Conservation (phyloP, 2,329 filamentous ascomycete genomes). For the Stromatinia cepivora region DNA sequence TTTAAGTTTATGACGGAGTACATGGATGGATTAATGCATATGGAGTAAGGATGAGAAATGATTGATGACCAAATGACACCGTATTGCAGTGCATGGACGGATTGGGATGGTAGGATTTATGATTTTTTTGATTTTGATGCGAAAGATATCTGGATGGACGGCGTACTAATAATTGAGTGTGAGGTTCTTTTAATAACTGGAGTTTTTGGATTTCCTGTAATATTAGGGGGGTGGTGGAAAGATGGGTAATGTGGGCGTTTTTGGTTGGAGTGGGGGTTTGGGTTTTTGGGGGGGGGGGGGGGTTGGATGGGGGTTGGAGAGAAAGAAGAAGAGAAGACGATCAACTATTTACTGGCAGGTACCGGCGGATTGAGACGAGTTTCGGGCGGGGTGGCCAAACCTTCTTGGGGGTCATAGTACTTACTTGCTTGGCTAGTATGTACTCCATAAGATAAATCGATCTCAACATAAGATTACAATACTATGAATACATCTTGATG, state of each 20-base stretch:
- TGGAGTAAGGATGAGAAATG: slow-evolving; percentile 13
- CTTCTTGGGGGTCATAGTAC: neutral
- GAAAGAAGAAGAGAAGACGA: neutral
- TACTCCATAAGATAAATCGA: neutral
- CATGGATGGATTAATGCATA: slow-evolving; percentile 1
- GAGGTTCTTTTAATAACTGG: neutral
- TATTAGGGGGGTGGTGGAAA: neutral
- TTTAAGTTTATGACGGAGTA: slow-evolving; percentile 1
- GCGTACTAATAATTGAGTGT: slow-evolving; percentile 11
- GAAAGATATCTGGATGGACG: slow-evolving; percentile 9
- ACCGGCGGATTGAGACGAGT: neutral
- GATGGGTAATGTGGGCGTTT: neutral
- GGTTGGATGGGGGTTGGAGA: too few species aligned
- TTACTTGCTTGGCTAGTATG: neutral
- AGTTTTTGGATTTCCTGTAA: slow-evolving; percentile 12
- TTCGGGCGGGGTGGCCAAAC: neutral
- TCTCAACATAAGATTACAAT: neutral
- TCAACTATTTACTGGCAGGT: neutral
- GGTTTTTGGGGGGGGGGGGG: too few species aligned
- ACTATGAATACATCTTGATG: neutral
- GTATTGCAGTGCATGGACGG: neutral
- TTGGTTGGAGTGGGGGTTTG: too few species aligned
- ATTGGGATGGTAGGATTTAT: slow-evolving; percentile 5
- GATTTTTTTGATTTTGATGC: slow-evolving; percentile 11
- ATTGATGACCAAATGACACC: slow-evolving; percentile 10